Percentiles rank a stretch among this genome's conserved stretches.
Evolutionary conservation across 176 grass and related monocot genomes (phyloP).

Genomic region (Hsuehochloa calcarea): DNA sequence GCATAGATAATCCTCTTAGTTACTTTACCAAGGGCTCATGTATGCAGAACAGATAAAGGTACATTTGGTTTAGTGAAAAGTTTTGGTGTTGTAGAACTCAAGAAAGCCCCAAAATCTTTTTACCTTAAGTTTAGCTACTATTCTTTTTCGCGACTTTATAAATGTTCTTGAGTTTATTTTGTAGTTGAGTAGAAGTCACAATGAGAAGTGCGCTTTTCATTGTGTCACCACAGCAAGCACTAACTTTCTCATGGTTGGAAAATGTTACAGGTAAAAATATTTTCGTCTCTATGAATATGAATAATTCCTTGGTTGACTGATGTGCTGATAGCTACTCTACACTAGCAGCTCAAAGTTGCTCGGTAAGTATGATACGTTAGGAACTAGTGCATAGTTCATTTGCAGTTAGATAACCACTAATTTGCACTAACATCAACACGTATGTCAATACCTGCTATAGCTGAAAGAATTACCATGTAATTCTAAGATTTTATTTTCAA

Average conservation of each 20-base stretch:
- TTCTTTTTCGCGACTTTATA: neutral
- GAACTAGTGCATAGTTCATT: neutral
- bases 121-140: neutral
- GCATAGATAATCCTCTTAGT: neutral
- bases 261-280: neutral
- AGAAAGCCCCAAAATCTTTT: neutral
- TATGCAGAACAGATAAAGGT: neutral
- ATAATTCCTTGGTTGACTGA: neutral
- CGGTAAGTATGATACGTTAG: slow-evolving; percentile 4
- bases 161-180: neutral
- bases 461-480: slow-evolving; percentile 10
- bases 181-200: neutral
- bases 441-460: neutral
- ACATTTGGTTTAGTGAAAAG: slow-evolving; percentile 13
- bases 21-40: slow-evolving; percentile 12
- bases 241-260: slow-evolving; percentile 12
- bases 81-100: neutral
- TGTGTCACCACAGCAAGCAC: neutral
- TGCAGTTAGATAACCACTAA: slow-evolving; percentile 13
- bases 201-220: neutral
- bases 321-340: neutral
- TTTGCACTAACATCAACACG: slow-evolving; percentile 6
- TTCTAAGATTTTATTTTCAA: neutral
- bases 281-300: neutral
- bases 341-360: slow-evolving; percentile 3